Percentiles rank a stretch among this genome's conserved stretches.
phyloP scores from a whole-genome alignment of 768 basidiomycete genomes.

The Suillus discolor region DNA sequence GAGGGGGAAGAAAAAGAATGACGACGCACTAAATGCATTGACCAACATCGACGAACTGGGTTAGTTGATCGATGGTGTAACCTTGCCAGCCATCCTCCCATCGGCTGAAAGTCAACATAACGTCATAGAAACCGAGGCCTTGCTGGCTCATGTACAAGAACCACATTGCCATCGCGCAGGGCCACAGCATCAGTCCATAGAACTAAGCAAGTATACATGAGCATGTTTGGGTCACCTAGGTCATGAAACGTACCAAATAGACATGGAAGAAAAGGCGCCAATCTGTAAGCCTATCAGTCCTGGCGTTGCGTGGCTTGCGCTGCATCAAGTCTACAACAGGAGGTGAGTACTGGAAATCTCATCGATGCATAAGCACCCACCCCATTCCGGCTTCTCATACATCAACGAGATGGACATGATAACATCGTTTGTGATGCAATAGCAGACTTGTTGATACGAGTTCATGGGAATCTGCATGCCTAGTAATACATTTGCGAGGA shows the following conservation, averaged over 20 bases:
- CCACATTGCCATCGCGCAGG: constrained; percentile 44
- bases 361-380: constrained; percentile 13
- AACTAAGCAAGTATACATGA: constrained; percentile 29
- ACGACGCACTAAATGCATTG: constrained; percentile 43
- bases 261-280: constrained; percentile 52
- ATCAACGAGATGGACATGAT: constrained; percentile 44
- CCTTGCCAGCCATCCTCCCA: constrained; percentile 42
- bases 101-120: constrained; percentile 41
- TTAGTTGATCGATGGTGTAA: constrained; percentile 31
- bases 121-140: constrained; percentile 34
- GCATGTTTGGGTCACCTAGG: constrained; percentile 8
- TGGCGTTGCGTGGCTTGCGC: constrained; percentile 44
- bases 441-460: constrained; percentile 48
- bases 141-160: constrained; percentile 41
- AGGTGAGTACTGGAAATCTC: neutral
- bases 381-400: constrained; percentile 46
- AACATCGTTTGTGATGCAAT: constrained; percentile 48
- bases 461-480: constrained; percentile 55
- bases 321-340: constrained; percentile 35
- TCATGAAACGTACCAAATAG: constrained; percentile 39
- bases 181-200: constrained; percentile 47
- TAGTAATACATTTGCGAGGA: constrained; percentile 51
- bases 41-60: constrained; percentile 40
- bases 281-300: constrained; percentile 50
- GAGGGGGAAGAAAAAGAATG: neutral